Conservation (phyloP, 2,329 filamentous ascomycete species). For the Exophiala xenobiotica region DNA sequence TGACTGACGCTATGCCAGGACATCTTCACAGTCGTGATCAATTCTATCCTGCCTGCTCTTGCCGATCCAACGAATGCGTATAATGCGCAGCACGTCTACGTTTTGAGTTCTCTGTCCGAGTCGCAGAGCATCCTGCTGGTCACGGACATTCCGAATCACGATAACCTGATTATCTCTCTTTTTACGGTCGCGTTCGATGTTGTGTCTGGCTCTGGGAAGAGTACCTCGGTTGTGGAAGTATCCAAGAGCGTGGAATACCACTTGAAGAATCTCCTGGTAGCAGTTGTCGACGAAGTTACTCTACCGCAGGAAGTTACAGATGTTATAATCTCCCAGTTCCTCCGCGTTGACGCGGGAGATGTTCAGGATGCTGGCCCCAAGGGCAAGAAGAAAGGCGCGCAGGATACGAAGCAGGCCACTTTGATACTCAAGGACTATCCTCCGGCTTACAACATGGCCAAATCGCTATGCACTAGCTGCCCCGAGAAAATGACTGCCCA, state of each 20-base stretch:
- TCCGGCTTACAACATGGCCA: slow-evolving; percentile 93
- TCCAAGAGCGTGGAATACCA: slow-evolving; percentile 92
- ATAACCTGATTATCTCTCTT: slow-evolving; percentile 73
- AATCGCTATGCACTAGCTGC: slow-evolving; percentile 84
- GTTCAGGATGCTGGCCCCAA: slow-evolving; percentile 58
- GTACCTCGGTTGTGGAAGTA: slow-evolving; percentile 73
- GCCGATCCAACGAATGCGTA: slow-evolving; percentile 86
- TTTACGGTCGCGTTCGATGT: slow-evolving; percentile 93
- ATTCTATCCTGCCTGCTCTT: slow-evolving; percentile 77
- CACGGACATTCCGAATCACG: slow-evolving; percentile 79
- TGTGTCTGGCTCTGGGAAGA: slow-evolving; percentile 73
- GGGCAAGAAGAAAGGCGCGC: slow-evolving; percentile 50
- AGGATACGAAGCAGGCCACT: slow-evolving; percentile 77
- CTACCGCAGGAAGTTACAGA: slow-evolving; percentile 83
- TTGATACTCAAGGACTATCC: slow-evolving; percentile 84
- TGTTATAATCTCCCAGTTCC: slow-evolving; percentile 90
- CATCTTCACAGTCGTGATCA: slow-evolving; percentile 87
- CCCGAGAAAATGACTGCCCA: slow-evolving; percentile 93
- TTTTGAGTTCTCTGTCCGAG: slow-evolving; percentile 82
- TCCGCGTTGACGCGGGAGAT: slow-evolving; percentile 74
- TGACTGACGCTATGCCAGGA: slow-evolving; percentile 56
- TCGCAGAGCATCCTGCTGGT: slow-evolving; percentile 93
- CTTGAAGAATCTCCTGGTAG: slow-evolving; percentile 81
- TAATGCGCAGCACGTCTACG: slow-evolving; percentile 88
- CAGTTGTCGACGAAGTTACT: slow-evolving; percentile 81